Percentiles rank a stretch among this genome's conserved stretches.
phyloP scores from a whole-genome alignment of 1,139 yeast species.

The Pichia sp. region DNA sequence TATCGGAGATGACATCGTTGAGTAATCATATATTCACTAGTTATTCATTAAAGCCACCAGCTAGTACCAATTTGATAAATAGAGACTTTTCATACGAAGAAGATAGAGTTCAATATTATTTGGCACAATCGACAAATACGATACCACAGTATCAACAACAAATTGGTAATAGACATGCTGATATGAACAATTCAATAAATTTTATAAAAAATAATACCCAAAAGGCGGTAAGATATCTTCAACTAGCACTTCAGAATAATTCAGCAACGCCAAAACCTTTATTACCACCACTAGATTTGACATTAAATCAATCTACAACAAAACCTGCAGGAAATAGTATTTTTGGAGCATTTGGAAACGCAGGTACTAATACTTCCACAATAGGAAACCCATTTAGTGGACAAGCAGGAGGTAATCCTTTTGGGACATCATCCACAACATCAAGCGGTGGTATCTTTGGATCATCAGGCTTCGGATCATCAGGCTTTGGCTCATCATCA shows the following conservation, averaged over 20 bases:
- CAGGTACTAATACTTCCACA: background rate
- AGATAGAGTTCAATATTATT: constrained; percentile 40
- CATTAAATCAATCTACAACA: background rate
- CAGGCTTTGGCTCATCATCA: constrained; percentile 16
- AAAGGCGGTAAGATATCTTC: constrained; percentile 54
- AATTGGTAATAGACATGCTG: constrained; percentile 37
- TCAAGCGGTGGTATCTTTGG: constrained; percentile 7
- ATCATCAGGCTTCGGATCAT: constrained; percentile 17
- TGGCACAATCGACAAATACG: constrained; percentile 35
- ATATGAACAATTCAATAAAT: constrained; percentile 41
- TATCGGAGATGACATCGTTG: constrained; percentile 1
- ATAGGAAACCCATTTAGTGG: constrained; percentile 18
- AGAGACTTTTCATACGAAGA: constrained; percentile 58
- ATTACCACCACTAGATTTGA: constrained; percentile 30
- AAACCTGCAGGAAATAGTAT: constrained; percentile 2
- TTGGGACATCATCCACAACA: constrained; percentile 18
- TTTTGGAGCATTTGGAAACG: constrained; percentile 5
- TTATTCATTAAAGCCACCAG: constrained; percentile 35
- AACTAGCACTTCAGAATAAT: constrained; percentile 38
- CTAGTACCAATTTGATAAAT: constrained; percentile 39
- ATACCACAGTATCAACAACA: constrained; percentile 37
- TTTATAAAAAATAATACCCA: constrained; percentile 37
- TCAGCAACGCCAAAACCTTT: constrained; percentile 34
- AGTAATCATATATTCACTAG: constrained; percentile 28
- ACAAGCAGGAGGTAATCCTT: constrained; percentile 3